Evolutionary conservation across 139 green algal genomes (phyloP), one percentile per base, ranked within the genome.

Genomic region (Chlamydomonas eustigma): DNA sequence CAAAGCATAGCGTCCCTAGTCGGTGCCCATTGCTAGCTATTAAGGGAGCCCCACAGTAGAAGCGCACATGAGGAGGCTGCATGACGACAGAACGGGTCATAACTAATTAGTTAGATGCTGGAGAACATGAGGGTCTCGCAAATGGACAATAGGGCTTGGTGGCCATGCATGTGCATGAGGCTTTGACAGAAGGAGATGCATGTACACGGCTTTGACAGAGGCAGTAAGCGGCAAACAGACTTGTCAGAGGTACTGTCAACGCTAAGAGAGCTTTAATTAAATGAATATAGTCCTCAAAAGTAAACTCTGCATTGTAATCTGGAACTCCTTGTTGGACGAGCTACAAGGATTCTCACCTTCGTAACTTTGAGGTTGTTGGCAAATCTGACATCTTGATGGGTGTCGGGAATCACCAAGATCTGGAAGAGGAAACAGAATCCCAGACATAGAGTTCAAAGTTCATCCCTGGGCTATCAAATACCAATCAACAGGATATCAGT

Each of bases 11-110:
- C 18, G 85, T 85, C 25, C 85, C 85, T 36, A 90, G 76, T n/a
- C 85, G 80, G 76, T 90, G 82, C 1, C 82, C 85, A 44, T 88
- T 90, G 33, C 75, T 84, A 8, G 85, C 82, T 5, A 90, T 71
- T 0, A 90, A 78, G 2, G 82, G 85, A 2, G 85, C 82, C 0
- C 85, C 85, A 52, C 81, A 86, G 71, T 86, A 86, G 81, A 86
- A 86, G 51, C 81, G 74, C 37, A 86, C 74, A 3, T 79, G 64
- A 0, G 80, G 81, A 37, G 69, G 80, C 30, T 73, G 44, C 0
- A 70, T 83, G 3, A 81, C 66, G 73, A 83, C 78, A 2, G 51
- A 39, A 22, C 37, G 36, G 1, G 6, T 37, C 18, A 51, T 3
- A 52, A 36, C 30, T 6, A 3, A 66, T 39, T 50, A 30, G 71